These are phyloP conservation scores for Colletotrichum liriopes DNA, from an alignment of 2,329 filamentous ascomycete species.

Conservation along the genomic window DNA sequence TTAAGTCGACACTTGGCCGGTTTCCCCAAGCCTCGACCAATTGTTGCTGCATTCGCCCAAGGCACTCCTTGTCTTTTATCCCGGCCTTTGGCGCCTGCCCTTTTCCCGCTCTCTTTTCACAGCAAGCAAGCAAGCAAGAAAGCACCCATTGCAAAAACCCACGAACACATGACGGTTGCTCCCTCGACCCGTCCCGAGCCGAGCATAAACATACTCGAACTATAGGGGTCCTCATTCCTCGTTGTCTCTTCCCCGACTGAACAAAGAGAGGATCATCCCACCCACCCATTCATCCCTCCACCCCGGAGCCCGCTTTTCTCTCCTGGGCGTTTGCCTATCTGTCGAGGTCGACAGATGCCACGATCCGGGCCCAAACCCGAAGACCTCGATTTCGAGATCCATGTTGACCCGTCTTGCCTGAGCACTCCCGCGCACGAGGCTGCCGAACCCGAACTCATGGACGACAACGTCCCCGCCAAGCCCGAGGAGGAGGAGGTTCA, in stretches of 20 bases:
- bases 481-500: conserved; percentile 43
- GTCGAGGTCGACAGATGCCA: conserved; percentile 30
- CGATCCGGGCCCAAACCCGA: conserved; percentile 44
- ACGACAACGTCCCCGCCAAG: conserved; percentile 45
- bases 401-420: conserved; percentile 63
- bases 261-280: conserved; percentile 8
- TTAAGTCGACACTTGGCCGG: not conserved
- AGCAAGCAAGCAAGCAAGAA: not conserved
- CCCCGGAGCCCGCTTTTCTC: conserved; percentile 35
- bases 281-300: not conserved
- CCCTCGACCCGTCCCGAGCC: conserved; percentile 41
- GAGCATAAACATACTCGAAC: conserved; percentile 31
- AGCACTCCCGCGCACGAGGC: conserved; percentile 58
- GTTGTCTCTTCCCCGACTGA: not conserved
- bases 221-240: conserved; percentile 23
- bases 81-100: not conserved
- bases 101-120: not conserved
- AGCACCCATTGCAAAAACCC: not conserved
- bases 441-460: conserved; percentile 28
- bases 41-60: not conserved
- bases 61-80: conserved; percentile 5
- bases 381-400: conserved; percentile 64
- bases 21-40: not conserved
- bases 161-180: conserved; percentile 25
- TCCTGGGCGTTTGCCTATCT: not conserved